These are phyloP conservation scores for Luzula sylvatica DNA, from an alignment of 176 grass and related monocot species.

Conservation along the genomic window DNA sequence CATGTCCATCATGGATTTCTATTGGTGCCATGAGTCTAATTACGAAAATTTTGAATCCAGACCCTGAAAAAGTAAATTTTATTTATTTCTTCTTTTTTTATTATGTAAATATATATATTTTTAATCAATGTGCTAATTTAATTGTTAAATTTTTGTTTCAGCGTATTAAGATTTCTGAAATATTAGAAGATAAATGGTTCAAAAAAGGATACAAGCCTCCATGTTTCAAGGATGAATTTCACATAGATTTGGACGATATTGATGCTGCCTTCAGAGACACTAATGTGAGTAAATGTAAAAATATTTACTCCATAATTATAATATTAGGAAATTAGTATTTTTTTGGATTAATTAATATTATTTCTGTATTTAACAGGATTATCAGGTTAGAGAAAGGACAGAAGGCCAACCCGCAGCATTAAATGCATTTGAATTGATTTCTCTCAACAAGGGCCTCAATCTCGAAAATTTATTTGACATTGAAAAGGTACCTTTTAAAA, in stretches of 20 bases:
- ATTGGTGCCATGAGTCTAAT: slow-evolving; percentile 76
- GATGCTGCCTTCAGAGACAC: slow-evolving; percentile 92
- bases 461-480: slow-evolving; percentile 86
- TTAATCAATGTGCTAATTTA: no score
- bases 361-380: slow-evolving; percentile 48
- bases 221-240: slow-evolving; percentile 65
- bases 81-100: no score
- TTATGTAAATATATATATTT: no score
- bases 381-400: slow-evolving; percentile 74
- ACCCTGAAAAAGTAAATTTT: slow-evolving; percentile 78
- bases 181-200: slow-evolving; percentile 97
- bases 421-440: slow-evolving; percentile 99
- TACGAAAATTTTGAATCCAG: slow-evolving; percentile 70
- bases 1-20: slow-evolving; percentile 85
- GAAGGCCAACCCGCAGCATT: slow-evolving; percentile 82
- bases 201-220: slow-evolving; percentile 83
- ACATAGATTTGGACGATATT: slow-evolving; percentile 72
- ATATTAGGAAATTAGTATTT: slow-evolving; percentile 15
- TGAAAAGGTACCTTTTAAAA: slow-evolving; percentile 48
- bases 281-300: slow-evolving; percentile 54
- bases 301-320: slow-evolving; percentile 15
- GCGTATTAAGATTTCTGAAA: slow-evolving; percentile 75
- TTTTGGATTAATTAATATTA: slow-evolving; percentile 9
- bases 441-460: slow-evolving; percentile 80
- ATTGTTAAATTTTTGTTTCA: slow-evolving; percentile 18